phyloP scores from a whole-genome alignment of 2,329 filamentous ascomycete species.

The Fusarium udum region DNA sequence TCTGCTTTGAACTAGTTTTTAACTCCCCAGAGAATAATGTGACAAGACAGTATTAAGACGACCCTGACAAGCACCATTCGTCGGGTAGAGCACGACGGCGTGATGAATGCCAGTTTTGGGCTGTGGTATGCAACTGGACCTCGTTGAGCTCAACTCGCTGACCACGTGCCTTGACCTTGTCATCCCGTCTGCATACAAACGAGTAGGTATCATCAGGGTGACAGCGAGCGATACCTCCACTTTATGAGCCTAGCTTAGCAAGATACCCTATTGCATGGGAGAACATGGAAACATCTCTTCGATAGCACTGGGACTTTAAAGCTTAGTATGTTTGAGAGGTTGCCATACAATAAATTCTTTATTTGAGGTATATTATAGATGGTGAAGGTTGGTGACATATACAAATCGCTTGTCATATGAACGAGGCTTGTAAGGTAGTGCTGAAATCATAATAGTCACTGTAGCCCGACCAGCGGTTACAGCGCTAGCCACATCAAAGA shows the following conservation, averaged over 20 bases:
- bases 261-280: conserved; percentile 47
- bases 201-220: not conserved
- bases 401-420: not conserved
- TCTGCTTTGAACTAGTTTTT: not conserved
- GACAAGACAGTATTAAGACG: not conserved
- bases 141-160: conserved; percentile 29
- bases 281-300: conserved; percentile 49
- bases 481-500: not conserved
- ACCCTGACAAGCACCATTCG: not conserved
- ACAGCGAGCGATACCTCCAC: not conserved
- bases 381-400: not conserved
- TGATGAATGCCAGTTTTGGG: not conserved
- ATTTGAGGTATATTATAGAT: not conserved
- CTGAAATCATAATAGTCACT: not conserved
- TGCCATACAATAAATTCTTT: not conserved
- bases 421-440: not conserved
- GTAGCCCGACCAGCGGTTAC: not conserved
- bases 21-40: not conserved
- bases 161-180: conserved; percentile 44
- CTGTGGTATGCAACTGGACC: not conserved
- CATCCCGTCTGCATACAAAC: conserved; percentile 40
- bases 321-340: not conserved
- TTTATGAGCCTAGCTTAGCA: conserved; percentile 40
- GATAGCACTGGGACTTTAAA: conserved; percentile 13
- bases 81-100: not conserved